Percentiles rank a stretch among this genome's conserved stretches.
Evolutionary conservation across 192 early-diverging fungal species (phyloP).

Genomic region (Coemansia guatemalensis): DNA sequence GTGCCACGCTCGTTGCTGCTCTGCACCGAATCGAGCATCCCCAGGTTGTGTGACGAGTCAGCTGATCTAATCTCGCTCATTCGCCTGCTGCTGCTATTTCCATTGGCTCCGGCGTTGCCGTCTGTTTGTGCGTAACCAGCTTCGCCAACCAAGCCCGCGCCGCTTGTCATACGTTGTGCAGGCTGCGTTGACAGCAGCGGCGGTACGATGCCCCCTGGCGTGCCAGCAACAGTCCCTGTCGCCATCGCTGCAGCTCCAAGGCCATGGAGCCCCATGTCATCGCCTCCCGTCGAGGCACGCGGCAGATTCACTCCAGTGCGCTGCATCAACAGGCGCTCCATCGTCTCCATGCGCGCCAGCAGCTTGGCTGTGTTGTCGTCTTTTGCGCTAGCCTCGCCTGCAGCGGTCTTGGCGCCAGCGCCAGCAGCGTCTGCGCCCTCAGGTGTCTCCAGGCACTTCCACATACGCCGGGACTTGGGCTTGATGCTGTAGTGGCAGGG

Average conservation of each 20-base stretch:
- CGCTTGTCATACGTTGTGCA: background rate
- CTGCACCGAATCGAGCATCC: slow-evolving; percentile 1
- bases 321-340: slow-evolving; percentile 54
- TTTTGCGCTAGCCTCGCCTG: slow-evolving; percentile 7
- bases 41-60: slow-evolving; percentile 11
- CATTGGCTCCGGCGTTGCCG: background rate
- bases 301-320: slow-evolving; percentile 32
- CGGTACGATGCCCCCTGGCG: background rate
- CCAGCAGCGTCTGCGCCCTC: slow-evolving; percentile 3
- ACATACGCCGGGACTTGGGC: slow-evolving; percentile 52
- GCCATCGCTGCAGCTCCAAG: background rate
- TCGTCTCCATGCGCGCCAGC: slow-evolving; percentile 48
- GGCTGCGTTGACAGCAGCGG: background rate
- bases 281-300: slow-evolving; percentile 11
- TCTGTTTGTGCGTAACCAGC: background rate
- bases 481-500: slow-evolving; percentile 55
- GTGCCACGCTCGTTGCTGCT: slow-evolving; percentile 11
- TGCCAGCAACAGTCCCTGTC: background rate
- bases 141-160: background rate
- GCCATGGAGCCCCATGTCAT: background rate
- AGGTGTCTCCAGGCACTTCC: slow-evolving; percentile 46
- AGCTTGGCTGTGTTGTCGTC: slow-evolving; percentile 45
- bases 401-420: background rate
- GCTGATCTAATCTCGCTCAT: slow-evolving; percentile 17
- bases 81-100: background rate